Conservation (phyloP, 768 basidiomycete genomes). For the Lyophyllum decastes region DNA sequence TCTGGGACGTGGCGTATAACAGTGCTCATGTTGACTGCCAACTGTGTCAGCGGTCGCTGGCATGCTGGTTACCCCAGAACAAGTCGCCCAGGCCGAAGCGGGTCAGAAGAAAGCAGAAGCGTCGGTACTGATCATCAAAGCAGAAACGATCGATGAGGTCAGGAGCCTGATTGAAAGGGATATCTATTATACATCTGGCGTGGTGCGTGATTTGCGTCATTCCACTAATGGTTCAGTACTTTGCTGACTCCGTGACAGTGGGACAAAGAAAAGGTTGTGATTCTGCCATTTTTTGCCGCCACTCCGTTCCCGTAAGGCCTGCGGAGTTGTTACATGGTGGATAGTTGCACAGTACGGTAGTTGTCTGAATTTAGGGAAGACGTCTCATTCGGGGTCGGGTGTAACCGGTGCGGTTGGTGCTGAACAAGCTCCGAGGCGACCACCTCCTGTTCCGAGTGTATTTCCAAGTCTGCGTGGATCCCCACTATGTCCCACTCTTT, state of each 20-base stretch:
- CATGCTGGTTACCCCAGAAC: constrained; percentile 47
- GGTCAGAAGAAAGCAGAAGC: constrained; percentile 46
- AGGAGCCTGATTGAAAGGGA: constrained; percentile 32
- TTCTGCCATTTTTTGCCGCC: constrained; percentile 48
- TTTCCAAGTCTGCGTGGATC: constrained; percentile 3
- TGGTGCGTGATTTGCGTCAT: constrained; percentile 29
- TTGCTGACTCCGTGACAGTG: constrained; percentile 39
- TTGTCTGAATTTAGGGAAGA: background rate
- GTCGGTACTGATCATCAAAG: constrained; percentile 52
- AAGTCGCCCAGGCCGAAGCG: constrained; percentile 27
- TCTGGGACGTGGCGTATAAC: background rate
- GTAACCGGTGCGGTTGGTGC: constrained; percentile 4
- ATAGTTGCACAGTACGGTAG: background rate
- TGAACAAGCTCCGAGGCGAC: background rate
- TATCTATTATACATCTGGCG: constrained; percentile 39
- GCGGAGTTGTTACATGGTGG: constrained; percentile 6
- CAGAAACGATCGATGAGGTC: constrained; percentile 47
- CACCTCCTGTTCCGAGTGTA: background rate
- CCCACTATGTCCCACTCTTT: constrained; percentile 23
- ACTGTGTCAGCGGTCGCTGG: constrained; percentile 46
- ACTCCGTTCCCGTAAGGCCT: constrained; percentile 24
- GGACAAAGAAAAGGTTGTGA: constrained; percentile 57
- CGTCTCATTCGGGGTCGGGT: constrained; percentile 1
- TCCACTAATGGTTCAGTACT: background rate
- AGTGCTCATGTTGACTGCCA: background rate